phyloP scores from a whole-genome alignment of 305 asterid genomes.

The Rubia balearica region DNA sequence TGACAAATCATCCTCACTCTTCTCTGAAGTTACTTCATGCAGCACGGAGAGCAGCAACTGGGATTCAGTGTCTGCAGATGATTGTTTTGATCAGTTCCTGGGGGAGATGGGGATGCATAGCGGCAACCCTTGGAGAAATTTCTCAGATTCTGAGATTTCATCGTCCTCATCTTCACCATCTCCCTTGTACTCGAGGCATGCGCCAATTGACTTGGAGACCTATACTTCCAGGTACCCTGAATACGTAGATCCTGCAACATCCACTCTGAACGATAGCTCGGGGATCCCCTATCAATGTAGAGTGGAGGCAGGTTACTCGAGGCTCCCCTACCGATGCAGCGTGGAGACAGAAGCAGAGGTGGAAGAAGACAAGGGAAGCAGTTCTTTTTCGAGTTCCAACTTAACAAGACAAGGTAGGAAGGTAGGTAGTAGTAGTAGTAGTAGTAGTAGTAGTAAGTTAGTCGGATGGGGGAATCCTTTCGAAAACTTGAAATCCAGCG shows the following conservation, averaged over 20 bases:
- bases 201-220: slow-evolving; percentile 41
- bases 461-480: slow-evolving; percentile 30
- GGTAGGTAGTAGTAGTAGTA: slow-evolving; percentile 26
- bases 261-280: slow-evolving; percentile 18
- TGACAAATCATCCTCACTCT: slow-evolving; percentile 55
- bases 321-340: slow-evolving; percentile 21
- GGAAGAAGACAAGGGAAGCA: slow-evolving; percentile 18
- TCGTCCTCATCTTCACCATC: slow-evolving; percentile 55
- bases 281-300: slow-evolving; percentile 20
- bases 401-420: slow-evolving; percentile 30
- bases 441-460: slow-evolving; percentile 33
- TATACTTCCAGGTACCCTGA: slow-evolving; percentile 30
- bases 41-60: slow-evolving; percentile 61
- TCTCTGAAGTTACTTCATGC: slow-evolving; percentile 57
- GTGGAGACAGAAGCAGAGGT: slow-evolving; percentile 8
- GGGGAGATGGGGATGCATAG: slow-evolving; percentile 28
- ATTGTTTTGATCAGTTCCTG: slow-evolving; percentile 39
- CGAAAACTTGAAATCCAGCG: slow-evolving; percentile 27
- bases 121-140: slow-evolving; percentile 33
- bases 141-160: slow-evolving; percentile 59
- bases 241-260: slow-evolving; percentile 17
- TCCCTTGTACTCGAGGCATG: slow-evolving; percentile 34
- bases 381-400: slow-evolving; percentile 21
- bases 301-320: slow-evolving; percentile 18
- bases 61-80: slow-evolving; percentile 51